phyloP scores from a whole-genome alignment of 2,329 filamentous ascomycete genomes.

The Ilyonectria robusta region DNA sequence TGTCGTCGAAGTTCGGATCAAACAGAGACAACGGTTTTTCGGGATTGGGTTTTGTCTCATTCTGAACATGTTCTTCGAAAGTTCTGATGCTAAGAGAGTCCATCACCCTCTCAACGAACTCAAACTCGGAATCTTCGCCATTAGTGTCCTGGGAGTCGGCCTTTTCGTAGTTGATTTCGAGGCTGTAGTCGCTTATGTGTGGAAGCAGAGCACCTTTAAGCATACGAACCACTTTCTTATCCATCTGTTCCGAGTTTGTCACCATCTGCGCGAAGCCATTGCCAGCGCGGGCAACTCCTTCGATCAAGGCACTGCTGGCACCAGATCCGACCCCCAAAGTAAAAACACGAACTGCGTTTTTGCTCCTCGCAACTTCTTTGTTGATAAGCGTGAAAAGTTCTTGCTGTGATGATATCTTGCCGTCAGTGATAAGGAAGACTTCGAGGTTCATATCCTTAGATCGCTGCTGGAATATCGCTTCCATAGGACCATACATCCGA shows the following conservation, averaged over 20 bases:
- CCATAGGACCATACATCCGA: slow-evolving; percentile 62
- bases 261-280: slow-evolving; percentile 75
- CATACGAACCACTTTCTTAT: slow-evolving; percentile 80
- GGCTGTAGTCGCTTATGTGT: slow-evolving; percentile 73
- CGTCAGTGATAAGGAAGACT: slow-evolving; percentile 70
- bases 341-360: slow-evolving; percentile 65
- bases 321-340: slow-evolving; percentile 66
- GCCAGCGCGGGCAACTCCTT: slow-evolving; percentile 67
- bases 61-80: background rate
- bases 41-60: slow-evolving; percentile 19
- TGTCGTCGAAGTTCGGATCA: slow-evolving; percentile 62
- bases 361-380: slow-evolving; percentile 52
- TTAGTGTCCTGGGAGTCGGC: slow-evolving; percentile 38
- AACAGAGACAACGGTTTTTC: slow-evolving; percentile 72
- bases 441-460: slow-evolving; percentile 64
- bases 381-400: slow-evolving; percentile 62
- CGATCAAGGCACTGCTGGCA: slow-evolving; percentile 67
- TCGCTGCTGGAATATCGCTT: slow-evolving; percentile 58
- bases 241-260: slow-evolving; percentile 73
- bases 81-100: slow-evolving; percentile 58
- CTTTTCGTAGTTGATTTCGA: slow-evolving; percentile 72
- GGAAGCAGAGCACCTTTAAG: slow-evolving; percentile 78
- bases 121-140: slow-evolving; percentile 66
- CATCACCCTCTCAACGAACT: slow-evolving; percentile 70
- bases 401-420: slow-evolving; percentile 64